Percentiles rank a stretch among this genome's conserved stretches.
These are phyloP conservation scores for Salix brachista DNA, from an alignment of 345 rosid genomes.

Conservation along the genomic window DNA sequence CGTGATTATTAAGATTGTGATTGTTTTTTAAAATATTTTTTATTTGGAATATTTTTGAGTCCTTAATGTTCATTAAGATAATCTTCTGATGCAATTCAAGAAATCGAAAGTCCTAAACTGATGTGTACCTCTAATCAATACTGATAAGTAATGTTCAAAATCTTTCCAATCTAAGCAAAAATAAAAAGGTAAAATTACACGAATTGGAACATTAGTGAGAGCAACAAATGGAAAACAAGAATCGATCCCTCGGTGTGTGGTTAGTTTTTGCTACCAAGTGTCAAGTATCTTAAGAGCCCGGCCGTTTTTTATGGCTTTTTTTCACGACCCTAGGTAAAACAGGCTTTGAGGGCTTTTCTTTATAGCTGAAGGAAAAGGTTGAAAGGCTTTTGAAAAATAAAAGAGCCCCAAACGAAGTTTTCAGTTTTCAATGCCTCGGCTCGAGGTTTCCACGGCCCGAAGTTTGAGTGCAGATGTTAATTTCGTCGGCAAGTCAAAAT, in stretches of 20 bases:
- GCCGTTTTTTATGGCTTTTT: background rate
- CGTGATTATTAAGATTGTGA: too few relatives aligned
- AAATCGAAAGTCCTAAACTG: background rate
- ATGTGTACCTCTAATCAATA: background rate
- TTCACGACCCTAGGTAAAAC: background rate
- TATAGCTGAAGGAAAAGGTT: too few relatives aligned
- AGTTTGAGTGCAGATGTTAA: too few relatives aligned
- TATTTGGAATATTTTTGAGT: too few relatives aligned
- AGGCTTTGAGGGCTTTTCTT: background rate
- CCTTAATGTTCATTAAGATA: background rate
- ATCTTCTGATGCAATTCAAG: background rate
- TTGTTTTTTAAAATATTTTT: too few relatives aligned
- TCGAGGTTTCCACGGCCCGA: too few relatives aligned
- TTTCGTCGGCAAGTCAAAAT: background rate
- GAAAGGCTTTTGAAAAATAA: too few relatives aligned
- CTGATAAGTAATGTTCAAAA: background rate
- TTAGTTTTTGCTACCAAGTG: background rate
- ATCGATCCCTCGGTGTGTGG: background rate
- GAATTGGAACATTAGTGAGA: background rate
- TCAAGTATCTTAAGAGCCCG: too few relatives aligned
- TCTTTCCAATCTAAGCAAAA: background rate
- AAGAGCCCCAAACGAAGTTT: too few relatives aligned
- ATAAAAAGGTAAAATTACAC: background rate
- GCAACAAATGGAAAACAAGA: background rate
- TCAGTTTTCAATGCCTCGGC: too few relatives aligned